Percentiles rank a stretch among this genome's conserved stretches.
These are phyloP conservation scores for Torulaspora franciscae DNA, from an alignment of 805 yeast genomes.

Conservation along the genomic window DNA sequence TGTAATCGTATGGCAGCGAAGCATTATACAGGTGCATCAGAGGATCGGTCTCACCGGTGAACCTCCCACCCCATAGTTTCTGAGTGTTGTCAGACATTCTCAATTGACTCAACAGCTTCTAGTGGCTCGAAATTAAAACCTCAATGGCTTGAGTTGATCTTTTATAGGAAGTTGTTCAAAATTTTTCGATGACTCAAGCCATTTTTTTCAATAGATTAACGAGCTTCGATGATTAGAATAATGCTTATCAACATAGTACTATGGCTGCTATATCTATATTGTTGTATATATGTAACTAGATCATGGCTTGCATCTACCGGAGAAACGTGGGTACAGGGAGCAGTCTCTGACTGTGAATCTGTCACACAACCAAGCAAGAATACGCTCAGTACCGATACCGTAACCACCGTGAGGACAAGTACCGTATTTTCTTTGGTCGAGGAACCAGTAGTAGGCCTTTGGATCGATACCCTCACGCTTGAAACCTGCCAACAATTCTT, in stretches of 20 bases:
- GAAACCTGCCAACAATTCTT: conserved; percentile 85
- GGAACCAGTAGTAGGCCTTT: conserved; percentile 89
- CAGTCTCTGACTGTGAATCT: conserved; percentile 98
- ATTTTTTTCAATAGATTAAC: background rate
- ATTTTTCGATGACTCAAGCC: background rate
- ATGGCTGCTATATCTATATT: background rate
- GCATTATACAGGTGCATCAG: conserved; percentile 97
- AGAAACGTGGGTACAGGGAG: conserved; percentile 93
- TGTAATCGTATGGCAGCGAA: conserved; percentile 90
- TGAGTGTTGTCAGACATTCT: conserved; percentile 38
- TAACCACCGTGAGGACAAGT: conserved; percentile 99
- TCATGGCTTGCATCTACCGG: conserved; percentile 96
- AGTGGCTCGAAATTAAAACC: background rate
- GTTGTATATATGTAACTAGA: background rate
- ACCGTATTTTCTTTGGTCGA: conserved; percentile 94
- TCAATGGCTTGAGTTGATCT: background rate
- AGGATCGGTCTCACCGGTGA: conserved; percentile 96
- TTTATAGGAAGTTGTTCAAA: background rate
- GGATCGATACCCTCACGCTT: conserved; percentile 86
- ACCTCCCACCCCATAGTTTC: conserved; percentile 97
- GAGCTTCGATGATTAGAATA: background rate
- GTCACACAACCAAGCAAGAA: conserved; percentile 96
- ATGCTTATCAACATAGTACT: background rate
- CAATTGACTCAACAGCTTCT: background rate
- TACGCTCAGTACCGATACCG: conserved; percentile 97